Evolutionary conservation across 1,284 basidiomycete species (phyloP), one percentile per base, ranked within the genome.

Genomic region (Ganoderma multipileum): DNA sequence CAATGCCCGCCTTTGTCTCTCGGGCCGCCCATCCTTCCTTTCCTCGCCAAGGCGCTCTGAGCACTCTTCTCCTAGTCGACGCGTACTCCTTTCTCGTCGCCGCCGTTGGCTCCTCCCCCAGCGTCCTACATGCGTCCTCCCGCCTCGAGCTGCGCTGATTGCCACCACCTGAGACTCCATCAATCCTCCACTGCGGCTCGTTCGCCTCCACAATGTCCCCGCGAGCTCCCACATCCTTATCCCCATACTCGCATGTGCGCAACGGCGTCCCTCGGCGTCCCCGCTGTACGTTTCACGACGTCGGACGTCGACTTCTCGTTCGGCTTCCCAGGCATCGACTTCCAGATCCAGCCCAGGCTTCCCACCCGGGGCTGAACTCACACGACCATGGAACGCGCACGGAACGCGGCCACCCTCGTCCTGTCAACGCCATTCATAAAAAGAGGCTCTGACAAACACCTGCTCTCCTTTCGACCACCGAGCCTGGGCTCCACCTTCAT

Each of bases 351-450:
- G 20, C 33, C 52, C 30, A 18, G 16, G 28, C 28, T 55, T 55
- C 52, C 30, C 55, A 64, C 44, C 54, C 63, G 63, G 52, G 38
- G 39, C 28, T 4, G 16, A 33, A 47, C 26, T 41, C 63, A 64
- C 47, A 58, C 33, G 44, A 38, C 33, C 7, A 26, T 26, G 47
- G 47, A 58, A 58, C 55, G 33, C 33, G 52, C 36, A n/a, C 55
- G 33, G 30, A 30, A 33, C 12, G 33, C 18, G 26, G 12, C 33
- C 55, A 33, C 26, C 54, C 54, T 20, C 18, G 54, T 26, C 47
- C 23, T 50, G 47, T 50, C 47, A 47, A 36, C 9, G 36, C 9
- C 36, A 39, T 44, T 5, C 42, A 44, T 44, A 8, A 18, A 18
- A n/a, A 20, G 42, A 18, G 18, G 42, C 14, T 2, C 42, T 44